These are phyloP conservation scores for Hypoxylon fuscum DNA, from an alignment of 495 filamentous ascomycete genomes.

Conservation along the genomic window DNA sequence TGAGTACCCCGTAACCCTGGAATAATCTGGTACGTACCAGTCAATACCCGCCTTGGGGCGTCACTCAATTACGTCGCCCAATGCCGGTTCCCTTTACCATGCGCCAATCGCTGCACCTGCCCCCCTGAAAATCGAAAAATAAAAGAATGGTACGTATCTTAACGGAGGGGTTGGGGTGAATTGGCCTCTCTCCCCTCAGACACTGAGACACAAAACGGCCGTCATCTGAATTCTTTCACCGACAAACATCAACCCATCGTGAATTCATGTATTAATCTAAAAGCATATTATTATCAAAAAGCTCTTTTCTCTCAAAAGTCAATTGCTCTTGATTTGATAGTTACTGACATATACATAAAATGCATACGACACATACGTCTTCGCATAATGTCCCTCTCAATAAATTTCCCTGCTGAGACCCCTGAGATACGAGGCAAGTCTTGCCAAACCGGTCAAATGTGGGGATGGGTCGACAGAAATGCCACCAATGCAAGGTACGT, in stretches of 20 bases:
- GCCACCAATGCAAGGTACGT: constrained; percentile 38
- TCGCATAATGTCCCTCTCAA: constrained; percentile 25
- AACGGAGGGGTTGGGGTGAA: constrained; percentile 21
- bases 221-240: constrained; percentile 28
- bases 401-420: constrained; percentile 7
- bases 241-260: constrained; percentile 2
- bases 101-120: constrained; percentile 26
- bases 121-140: constrained; percentile 27
- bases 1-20: constrained; percentile 1
- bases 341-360: not conserved
- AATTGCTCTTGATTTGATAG: not conserved
- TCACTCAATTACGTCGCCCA: constrained; percentile 32
- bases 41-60: constrained; percentile 22
- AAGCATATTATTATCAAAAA: too few relatives aligned
- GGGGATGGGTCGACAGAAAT: constrained; percentile 30
- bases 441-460: constrained; percentile 10
- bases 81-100: constrained; percentile 28
- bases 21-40: constrained; percentile 22
- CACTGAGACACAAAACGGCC: constrained; percentile 25
- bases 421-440: constrained; percentile 20
- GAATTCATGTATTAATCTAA: too few relatives aligned
- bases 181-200: constrained; percentile 14
- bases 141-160: constrained; percentile 12
- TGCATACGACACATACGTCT: not conserved
- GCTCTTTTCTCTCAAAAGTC: too few relatives aligned